These are phyloP conservation scores for Penicillium robsamsonii DNA, from an alignment of 495 filamentous ascomycete species.

Conservation along the genomic window DNA sequence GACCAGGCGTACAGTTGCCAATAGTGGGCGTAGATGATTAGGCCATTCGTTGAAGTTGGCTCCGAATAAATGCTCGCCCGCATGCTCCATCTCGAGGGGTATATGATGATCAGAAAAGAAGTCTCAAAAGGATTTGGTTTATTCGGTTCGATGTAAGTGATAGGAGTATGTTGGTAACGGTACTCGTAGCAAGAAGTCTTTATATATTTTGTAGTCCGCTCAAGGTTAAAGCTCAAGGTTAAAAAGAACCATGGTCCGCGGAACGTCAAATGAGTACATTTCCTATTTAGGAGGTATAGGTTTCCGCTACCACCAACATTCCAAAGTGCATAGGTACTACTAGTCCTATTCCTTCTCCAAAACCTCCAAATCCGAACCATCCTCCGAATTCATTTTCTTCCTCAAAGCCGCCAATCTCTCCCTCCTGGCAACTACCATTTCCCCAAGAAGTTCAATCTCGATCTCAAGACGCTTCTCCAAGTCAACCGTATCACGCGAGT, in stretches of 20 bases:
- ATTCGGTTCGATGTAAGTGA: neutral
- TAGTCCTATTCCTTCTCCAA: neutral
- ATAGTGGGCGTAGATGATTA: neutral
- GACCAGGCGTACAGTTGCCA: neutral
- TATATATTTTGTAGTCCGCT: neutral
- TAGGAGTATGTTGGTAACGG: neutral
- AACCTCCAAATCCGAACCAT: neutral
- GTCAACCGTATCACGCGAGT: neutral
- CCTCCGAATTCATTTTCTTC: neutral
- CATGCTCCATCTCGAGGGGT: neutral
- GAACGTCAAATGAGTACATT: neutral
- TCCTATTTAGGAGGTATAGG: neutral
- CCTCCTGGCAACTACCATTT: neutral
- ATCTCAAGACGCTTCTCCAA: neutral
- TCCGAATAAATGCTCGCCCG: neutral
- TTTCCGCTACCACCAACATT: no score
- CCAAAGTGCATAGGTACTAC: no score
- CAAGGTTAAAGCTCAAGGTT: neutral
- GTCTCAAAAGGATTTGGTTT: neutral
- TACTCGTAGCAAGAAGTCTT: neutral
- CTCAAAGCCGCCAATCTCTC: neutral
- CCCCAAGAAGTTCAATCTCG: neutral
- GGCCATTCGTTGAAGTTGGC: neutral
- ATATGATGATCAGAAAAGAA: no score
- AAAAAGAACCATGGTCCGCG: neutral